phyloP scores from a whole-genome alignment of 2,329 filamentous ascomycete species.

The Chlorencoelia australis region DNA sequence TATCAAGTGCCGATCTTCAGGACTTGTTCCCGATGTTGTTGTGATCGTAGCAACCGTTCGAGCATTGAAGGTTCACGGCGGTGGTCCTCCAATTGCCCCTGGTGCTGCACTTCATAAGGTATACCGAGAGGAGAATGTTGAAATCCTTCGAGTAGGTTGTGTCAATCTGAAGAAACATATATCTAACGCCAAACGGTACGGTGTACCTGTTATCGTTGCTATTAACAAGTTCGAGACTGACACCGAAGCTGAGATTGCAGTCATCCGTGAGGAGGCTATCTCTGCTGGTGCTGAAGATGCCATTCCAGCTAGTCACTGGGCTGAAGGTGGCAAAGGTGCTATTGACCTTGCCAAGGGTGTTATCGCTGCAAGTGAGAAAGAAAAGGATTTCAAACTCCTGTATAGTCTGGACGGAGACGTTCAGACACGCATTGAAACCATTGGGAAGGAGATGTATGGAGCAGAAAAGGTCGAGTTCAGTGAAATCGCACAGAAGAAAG shows the following conservation, averaged over 20 bases:
- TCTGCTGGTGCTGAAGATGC: slow-evolving; percentile 90
- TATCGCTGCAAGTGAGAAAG: slow-evolving; percentile 70
- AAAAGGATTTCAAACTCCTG: slow-evolving; percentile 79
- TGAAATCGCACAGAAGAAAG: slow-evolving; percentile 89
- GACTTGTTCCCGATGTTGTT: slow-evolving; percentile 83
- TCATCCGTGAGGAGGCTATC: slow-evolving; percentile 83
- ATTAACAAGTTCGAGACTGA: slow-evolving; percentile 97
- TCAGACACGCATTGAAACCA: slow-evolving; percentile 81
- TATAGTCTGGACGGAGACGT: slow-evolving; percentile 73
- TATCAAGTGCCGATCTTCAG: slow-evolving; percentile 96
- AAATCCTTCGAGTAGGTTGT: slow-evolving; percentile 80
- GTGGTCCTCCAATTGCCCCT: slow-evolving; percentile 84
- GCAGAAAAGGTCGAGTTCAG: slow-evolving; percentile 84
- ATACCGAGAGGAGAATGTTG: slow-evolving; percentile 89
- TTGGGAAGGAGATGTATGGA: slow-evolving; percentile 91
- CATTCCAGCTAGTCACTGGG: slow-evolving; percentile 92
- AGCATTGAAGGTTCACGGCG: slow-evolving; percentile 93
- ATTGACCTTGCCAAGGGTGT: slow-evolving; percentile 82
- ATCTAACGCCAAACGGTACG: slow-evolving; percentile 76
- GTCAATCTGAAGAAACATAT: slow-evolving; percentile 96
- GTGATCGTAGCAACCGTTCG: slow-evolving; percentile 93
- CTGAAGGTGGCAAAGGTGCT: slow-evolving; percentile 84
- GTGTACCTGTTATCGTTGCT: slow-evolving; percentile 87
- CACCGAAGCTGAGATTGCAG: slow-evolving; percentile 81
- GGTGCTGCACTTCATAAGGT: slow-evolving; percentile 77